phyloP scores from a whole-genome alignment of 2,329 filamentous ascomycete species.

The Colletotrichum eremochloae region DNA sequence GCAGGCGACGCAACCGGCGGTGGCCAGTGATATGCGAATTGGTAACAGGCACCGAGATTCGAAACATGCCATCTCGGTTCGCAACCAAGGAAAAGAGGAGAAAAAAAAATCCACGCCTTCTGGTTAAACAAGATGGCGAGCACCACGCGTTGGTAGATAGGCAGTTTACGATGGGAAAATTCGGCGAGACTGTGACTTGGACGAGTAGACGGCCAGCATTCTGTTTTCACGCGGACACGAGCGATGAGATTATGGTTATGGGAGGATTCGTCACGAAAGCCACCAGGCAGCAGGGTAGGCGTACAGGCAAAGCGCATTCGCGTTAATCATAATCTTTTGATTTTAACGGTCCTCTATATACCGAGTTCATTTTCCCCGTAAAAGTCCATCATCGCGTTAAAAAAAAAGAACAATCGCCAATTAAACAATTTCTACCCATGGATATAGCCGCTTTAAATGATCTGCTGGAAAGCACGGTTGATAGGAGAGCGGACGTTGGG shows the following conservation, averaged over 20 bases:
- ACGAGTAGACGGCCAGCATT: background rate
- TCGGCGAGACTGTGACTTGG: conserved; percentile 5
- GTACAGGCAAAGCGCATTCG: conserved; percentile 30
- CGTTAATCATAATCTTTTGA: conserved; percentile 43
- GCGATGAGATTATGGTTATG: conserved; percentile 27
- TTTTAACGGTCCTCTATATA: conserved; percentile 43
- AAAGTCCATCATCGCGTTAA: conserved; percentile 40
- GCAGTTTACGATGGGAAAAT: background rate
- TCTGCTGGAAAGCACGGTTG: conserved; percentile 97
- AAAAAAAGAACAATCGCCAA: conserved; percentile 37
- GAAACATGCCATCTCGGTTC: background rate
- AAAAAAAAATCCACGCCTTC: no score
- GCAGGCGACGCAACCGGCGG: conserved; percentile 23
- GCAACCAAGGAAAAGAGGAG: background rate
- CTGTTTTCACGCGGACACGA: conserved; percentile 28
- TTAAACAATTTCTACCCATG: conserved; percentile 40
- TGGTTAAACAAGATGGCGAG: background rate
- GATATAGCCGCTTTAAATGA: conserved; percentile 74
- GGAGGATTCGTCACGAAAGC: conserved; percentile 13
- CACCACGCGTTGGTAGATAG: background rate
- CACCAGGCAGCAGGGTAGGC: conserved; percentile 22
- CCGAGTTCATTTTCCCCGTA: conserved; percentile 41
- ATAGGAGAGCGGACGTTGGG: conserved; percentile 92
- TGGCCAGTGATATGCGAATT: background rate
- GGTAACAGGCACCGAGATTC: background rate